Evolutionary conservation across 129 eudicot genomes (phyloP).

Genomic region (Erigeron canadensis): DNA sequence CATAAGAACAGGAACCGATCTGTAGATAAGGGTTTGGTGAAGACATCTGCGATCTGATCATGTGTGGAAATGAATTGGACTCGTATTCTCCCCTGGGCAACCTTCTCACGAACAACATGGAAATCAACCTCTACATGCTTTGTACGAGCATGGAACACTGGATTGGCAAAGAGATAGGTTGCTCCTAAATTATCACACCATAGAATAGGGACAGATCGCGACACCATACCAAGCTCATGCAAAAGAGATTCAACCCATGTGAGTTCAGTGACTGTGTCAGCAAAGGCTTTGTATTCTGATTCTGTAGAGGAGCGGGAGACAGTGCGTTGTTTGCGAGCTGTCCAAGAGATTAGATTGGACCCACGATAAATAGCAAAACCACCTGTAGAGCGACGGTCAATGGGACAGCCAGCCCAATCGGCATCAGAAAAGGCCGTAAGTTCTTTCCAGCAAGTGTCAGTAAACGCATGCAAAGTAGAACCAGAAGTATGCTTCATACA

Average conservation of each 20-base stretch:
- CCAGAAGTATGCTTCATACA: too few relatives aligned
- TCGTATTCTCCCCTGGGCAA: too few relatives aligned
- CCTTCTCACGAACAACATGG: too few relatives aligned
- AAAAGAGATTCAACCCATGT: too few relatives aligned
- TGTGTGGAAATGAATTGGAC: neutral
- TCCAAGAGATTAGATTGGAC: neutral
- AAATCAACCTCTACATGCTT: neutral
- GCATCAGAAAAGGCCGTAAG: neutral
- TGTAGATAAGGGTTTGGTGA: neutral
- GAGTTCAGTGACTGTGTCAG: neutral
- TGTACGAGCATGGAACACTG: neutral
- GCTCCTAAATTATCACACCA: neutral
- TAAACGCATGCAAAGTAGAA: too few relatives aligned
- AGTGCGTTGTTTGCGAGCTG: neutral
- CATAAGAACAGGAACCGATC: neutral
- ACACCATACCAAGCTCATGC: too few relatives aligned
- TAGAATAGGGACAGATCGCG: too few relatives aligned
- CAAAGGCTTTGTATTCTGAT: neutral
- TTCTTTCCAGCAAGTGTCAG: too few relatives aligned
- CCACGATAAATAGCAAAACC: neutral
- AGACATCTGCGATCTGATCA: neutral
- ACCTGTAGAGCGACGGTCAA: neutral
- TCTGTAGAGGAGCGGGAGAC: neutral
- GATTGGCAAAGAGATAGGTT: neutral
- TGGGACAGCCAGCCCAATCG: neutral